Evolutionary conservation across 192 early-diverging fungal species (phyloP).

Genomic region (Backusella australiensis): DNA sequence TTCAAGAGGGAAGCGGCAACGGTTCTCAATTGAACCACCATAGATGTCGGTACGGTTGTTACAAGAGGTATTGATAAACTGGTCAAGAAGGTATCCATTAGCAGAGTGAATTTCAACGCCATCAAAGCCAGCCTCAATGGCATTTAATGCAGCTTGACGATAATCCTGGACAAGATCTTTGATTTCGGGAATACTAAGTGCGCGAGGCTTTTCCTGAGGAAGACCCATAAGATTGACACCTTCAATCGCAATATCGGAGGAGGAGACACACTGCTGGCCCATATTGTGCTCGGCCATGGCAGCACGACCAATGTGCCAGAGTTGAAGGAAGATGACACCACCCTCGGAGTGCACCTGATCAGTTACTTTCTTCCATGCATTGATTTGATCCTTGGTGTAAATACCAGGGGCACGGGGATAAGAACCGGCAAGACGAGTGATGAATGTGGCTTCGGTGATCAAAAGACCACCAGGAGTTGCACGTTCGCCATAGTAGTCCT

Average conservation of each 20-base stretch:
- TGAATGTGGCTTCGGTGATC: slow-evolving; percentile 22
- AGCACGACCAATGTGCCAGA: slow-evolving; percentile 44
- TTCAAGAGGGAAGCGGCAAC: slow-evolving; percentile 19
- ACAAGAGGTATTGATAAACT: slow-evolving; percentile 69
- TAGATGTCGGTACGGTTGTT: slow-evolving; percentile 67
- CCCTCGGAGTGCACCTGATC: slow-evolving; percentile 55
- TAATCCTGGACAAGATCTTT: background rate
- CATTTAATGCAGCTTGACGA: slow-evolving; percentile 58
- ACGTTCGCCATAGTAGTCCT: slow-evolving; percentile 9
- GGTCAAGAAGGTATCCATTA: slow-evolving; percentile 83
- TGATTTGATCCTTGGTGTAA: slow-evolving; percentile 39
- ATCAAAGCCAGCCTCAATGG: slow-evolving; percentile 79
- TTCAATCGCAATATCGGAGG: slow-evolving; percentile 17
- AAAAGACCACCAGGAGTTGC: slow-evolving; percentile 11
- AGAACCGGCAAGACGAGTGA: background rate
- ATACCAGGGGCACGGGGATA: slow-evolving; percentile 32
- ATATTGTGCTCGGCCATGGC: background rate
- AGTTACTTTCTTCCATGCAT: slow-evolving; percentile 49
- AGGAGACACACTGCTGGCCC: slow-evolving; percentile 4
- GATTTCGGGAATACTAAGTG: slow-evolving; percentile 19
- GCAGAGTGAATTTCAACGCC: slow-evolving; percentile 86
- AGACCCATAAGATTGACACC: slow-evolving; percentile 3
- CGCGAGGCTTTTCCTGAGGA: slow-evolving; percentile 10
- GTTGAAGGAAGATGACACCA: slow-evolving; percentile 50
- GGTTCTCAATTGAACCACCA: slow-evolving; percentile 20